Evolutionary conservation across 139 green algal species (phyloP).

Genomic region (Bryopsis sp.): DNA sequence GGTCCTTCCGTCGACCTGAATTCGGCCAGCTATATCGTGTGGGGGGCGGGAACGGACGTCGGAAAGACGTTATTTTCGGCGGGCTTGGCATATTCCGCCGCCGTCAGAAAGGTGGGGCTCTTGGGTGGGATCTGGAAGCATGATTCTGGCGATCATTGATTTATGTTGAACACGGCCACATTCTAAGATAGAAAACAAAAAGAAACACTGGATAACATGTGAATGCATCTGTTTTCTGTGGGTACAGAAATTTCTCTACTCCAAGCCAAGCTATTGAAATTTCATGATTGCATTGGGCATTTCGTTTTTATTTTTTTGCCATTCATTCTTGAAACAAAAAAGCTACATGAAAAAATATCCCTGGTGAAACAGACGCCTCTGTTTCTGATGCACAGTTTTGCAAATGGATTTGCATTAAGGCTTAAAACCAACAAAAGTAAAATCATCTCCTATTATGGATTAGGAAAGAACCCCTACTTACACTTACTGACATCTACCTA

Average conservation of each 20-base stretch:
- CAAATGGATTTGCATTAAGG: not conserved
- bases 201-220: not conserved
- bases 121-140: not conserved
- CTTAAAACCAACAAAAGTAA: not conserved
- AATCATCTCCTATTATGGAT: not conserved
- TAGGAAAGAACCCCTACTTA: not conserved
- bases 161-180: too few relatives aligned
- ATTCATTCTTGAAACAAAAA: too few relatives aligned
- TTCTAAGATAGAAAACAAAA: not conserved
- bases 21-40: conserved; percentile 52
- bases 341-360: too few relatives aligned
- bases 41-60: conserved; percentile 88
- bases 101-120: conserved; percentile 19
- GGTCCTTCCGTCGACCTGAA: not conserved
- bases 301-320: too few relatives aligned
- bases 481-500: not conserved
- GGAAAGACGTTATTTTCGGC: conserved; percentile 89
- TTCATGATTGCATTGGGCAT: too few relatives aligned
- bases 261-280: too few relatives aligned
- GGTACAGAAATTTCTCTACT: not conserved
- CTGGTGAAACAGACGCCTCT: too few relatives aligned
- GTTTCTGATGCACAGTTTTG: too few relatives aligned
- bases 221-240: not conserved
- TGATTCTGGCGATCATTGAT: too few relatives aligned
- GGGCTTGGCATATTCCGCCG: conserved; percentile 51